Evolutionary conservation across 192 early-diverging fungal species (phyloP).

Genomic region (Linnemannia hyalina): DNA sequence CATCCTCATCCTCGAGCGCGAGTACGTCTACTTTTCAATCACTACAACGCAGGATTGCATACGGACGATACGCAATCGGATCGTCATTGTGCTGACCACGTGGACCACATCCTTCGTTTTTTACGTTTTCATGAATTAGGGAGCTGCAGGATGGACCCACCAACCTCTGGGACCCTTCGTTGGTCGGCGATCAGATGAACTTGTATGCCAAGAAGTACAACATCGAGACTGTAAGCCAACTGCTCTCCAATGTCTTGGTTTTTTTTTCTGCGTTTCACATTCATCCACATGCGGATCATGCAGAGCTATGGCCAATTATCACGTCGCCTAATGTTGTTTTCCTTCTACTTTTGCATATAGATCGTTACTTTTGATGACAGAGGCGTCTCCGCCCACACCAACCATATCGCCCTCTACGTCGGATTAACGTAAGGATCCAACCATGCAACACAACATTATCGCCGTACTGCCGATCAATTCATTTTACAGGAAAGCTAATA

Average conservation of each 20-base stretch:
- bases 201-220: constrained; percentile 68
- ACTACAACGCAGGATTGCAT: not conserved
- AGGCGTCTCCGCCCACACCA: constrained; percentile 92
- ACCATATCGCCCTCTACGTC: constrained; percentile 86
- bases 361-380: constrained; percentile 91
- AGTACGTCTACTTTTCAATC: constrained; percentile 59
- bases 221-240: constrained; percentile 71
- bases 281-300: not conserved
- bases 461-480: not conserved
- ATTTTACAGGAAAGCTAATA: not conserved
- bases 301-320: not conserved
- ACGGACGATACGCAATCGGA: not conserved
- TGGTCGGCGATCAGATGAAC: constrained; percentile 73
- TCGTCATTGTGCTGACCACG: not conserved
- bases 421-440: constrained; percentile 69
- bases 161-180: constrained; percentile 69
- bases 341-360: constrained; percentile 34
- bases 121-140: constrained; percentile 47
- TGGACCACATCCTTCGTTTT: not conserved
- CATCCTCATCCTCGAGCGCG: constrained; percentile 67
- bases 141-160: constrained; percentile 78
- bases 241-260: not conserved
- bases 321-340: not conserved
- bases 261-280: not conserved
- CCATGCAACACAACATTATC: too few species aligned